Evolutionary conservation across 495 filamentous ascomycete species (phyloP).

Genomic region (Tuber aestivum): DNA sequence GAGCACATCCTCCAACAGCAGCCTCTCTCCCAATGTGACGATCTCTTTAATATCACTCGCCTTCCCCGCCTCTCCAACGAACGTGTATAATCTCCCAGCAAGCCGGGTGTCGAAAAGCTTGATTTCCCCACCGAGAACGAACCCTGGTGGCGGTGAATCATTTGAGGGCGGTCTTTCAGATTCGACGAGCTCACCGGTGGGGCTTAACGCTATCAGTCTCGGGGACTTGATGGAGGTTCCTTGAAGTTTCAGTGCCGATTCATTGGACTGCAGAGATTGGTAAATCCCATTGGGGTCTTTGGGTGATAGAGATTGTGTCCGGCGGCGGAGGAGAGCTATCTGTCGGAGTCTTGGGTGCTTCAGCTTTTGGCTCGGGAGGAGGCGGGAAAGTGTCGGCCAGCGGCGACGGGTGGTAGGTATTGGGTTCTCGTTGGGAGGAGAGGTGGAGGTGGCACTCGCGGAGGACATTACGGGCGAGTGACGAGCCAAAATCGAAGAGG

Average conservation of each 20-base stretch:
- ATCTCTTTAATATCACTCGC: constrained; percentile 19
- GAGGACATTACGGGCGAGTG: not conserved
- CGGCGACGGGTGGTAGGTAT: not conserved
- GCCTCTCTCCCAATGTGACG: constrained; percentile 21
- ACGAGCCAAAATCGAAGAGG: not conserved
- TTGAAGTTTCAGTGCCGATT: not conserved
- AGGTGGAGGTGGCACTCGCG: not conserved
- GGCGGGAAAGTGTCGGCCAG: not conserved
- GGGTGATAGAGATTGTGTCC: not conserved
- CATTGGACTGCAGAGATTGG: not conserved
- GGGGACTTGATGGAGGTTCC: not conserved
- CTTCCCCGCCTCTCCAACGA: constrained; percentile 20
- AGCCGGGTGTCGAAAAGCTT: constrained; percentile 23
- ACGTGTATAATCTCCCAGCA: constrained; percentile 16
- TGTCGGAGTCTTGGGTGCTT: not conserved
- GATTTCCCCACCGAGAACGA: constrained; percentile 21
- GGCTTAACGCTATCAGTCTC: constrained; percentile 7
- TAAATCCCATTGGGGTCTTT: not conserved
- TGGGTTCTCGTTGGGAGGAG: not conserved
- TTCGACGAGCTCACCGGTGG: constrained; percentile 7
- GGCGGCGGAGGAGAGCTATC: not conserved
- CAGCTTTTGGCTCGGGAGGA: not conserved
- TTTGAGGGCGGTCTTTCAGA: not conserved
- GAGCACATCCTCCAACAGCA: constrained; percentile 19
- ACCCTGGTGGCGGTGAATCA: constrained; percentile 13